Conservation (phyloP, 139 green algal species). For the Gonium pectorale region DNA sequence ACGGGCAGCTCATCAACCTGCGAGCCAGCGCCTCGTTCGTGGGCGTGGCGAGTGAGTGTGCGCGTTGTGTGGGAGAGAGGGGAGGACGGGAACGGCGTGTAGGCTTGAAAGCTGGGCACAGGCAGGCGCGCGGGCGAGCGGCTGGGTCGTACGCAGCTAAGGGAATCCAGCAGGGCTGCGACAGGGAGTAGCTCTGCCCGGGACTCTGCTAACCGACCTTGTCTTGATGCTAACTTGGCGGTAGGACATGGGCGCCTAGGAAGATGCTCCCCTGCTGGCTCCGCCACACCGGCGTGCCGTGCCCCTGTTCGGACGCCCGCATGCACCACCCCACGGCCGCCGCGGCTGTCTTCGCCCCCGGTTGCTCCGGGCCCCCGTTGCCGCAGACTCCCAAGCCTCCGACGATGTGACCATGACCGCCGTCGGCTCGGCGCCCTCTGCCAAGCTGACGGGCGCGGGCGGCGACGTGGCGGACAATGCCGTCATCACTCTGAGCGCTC, state of each 20-base stretch:
- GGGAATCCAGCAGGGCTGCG: background rate
- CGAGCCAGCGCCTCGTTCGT: background rate
- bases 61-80: background rate
- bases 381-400: background rate
- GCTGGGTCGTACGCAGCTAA: background rate
- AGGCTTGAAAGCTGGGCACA: too few relatives aligned
- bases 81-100: background rate
- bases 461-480: background rate
- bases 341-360: background rate
- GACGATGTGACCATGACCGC: constrained; percentile 1
- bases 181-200: background rate
- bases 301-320: too few relatives aligned
- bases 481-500: background rate
- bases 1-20: constrained; percentile 13
- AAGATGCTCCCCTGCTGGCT: too few relatives aligned
- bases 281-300: background rate
- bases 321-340: too few relatives aligned
- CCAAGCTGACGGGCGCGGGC: background rate
- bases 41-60: background rate
- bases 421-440: background rate
- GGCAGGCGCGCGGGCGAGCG: background rate
- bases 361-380: background rate
- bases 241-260: too few relatives aligned
- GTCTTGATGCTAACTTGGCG: background rate
- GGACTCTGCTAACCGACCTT: background rate